These are phyloP conservation scores for Mortierella sp. DNA, from an alignment of 371 early-diverging fungal genomes.

Conservation along the genomic window DNA sequence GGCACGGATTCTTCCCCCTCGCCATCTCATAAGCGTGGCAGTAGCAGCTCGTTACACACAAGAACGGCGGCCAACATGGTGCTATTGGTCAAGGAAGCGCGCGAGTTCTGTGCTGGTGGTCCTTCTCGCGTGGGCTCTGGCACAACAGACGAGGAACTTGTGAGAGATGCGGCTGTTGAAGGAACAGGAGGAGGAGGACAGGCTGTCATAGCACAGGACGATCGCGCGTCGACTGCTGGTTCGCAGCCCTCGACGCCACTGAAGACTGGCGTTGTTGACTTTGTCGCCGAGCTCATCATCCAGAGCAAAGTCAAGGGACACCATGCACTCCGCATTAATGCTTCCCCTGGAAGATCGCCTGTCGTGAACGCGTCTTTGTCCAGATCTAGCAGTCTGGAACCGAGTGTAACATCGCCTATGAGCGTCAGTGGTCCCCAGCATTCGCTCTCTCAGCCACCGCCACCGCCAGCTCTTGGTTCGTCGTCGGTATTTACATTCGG, in stretches of 20 bases:
- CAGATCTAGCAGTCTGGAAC: slow-evolving; percentile 32
- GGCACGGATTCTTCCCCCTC: not conserved
- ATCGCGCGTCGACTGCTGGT: not conserved
- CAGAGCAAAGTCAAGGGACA: slow-evolving; percentile 47
- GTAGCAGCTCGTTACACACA: not conserved
- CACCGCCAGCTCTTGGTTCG: not conserved
- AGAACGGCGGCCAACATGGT: slow-evolving; percentile 6
- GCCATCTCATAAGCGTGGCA: not conserved
- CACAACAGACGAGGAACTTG: not conserved
- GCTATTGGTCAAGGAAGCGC: slow-evolving; percentile 47
- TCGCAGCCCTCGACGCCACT: not conserved
- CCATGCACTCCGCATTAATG: slow-evolving; percentile 48
- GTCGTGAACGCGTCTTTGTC: not conserved
- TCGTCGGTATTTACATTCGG: slow-evolving; percentile 26
- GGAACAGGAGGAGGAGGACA: not conserved
- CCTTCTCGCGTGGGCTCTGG: not conserved
- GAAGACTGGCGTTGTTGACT: slow-evolving; percentile 35
- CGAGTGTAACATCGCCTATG: not conserved
- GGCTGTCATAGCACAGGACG: not conserved
- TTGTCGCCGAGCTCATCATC: slow-evolving; percentile 46
- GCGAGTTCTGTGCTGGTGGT: slow-evolving; percentile 43
- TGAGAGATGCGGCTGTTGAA: not conserved
- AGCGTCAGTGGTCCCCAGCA: not conserved
- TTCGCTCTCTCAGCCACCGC: not conserved
- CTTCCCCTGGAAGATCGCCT: slow-evolving; percentile 19